These are phyloP conservation scores for Adenanthera pavonina DNA, from an alignment of 306 rosid species.

Conservation along the genomic window DNA sequence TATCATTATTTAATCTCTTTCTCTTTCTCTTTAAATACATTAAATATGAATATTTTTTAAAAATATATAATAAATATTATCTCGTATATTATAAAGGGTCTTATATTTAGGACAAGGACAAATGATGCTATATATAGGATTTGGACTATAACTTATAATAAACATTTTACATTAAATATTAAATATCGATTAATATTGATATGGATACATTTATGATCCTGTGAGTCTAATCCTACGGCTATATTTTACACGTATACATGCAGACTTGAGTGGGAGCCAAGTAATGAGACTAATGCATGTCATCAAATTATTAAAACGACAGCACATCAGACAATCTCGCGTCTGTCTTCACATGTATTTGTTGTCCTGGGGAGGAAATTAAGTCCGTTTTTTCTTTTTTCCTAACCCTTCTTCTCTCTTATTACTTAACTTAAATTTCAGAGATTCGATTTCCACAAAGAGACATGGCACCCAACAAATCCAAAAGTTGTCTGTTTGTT, in stretches of 20 bases:
- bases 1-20: too few relatives aligned
- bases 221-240: neutral
- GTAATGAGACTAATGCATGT: neutral
- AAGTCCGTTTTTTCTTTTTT: neutral
- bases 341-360: neutral
- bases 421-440: neutral
- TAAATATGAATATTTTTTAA: too few relatives aligned
- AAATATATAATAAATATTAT: too few relatives aligned
- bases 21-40: too few relatives aligned
- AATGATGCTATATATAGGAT: too few relatives aligned
- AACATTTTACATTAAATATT: too few relatives aligned
- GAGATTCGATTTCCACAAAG: neutral
- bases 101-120: too few relatives aligned
- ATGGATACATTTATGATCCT: neutral
- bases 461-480: neutral
- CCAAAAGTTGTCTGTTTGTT: neutral
- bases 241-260: neutral
- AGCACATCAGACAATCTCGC: neutral
- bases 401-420: too few relatives aligned
- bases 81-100: too few relatives aligned
- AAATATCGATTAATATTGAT: too few relatives aligned
- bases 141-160: too few relatives aligned
- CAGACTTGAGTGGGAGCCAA: neutral
- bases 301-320: neutral
- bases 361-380: neutral